Conservation (phyloP, 163 green algal species). For the Prototheca cutis region DNA sequence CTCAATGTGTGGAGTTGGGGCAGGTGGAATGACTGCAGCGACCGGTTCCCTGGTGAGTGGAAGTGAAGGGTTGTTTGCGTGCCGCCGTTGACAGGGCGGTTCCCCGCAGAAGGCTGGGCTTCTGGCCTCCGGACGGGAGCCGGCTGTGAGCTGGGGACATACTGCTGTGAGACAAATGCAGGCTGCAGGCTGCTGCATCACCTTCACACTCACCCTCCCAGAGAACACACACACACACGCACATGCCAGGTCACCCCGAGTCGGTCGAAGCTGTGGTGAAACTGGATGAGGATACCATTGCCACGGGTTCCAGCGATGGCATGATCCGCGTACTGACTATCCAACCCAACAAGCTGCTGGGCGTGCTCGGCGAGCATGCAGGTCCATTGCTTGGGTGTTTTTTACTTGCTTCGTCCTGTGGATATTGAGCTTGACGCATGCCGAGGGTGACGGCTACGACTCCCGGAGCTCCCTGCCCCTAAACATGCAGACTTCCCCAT, state of each 20-base stretch:
- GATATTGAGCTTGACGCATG: too few relatives aligned
- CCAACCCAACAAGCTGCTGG: constrained; percentile 83
- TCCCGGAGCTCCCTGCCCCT: neutral
- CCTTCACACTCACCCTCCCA: too few relatives aligned
- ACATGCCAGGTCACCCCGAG: constrained; percentile 73
- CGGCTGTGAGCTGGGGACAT: too few relatives aligned
- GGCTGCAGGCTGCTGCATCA: too few relatives aligned
- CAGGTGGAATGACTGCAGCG: constrained; percentile 70
- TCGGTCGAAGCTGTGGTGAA: constrained; percentile 70
- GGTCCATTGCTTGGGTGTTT: too few relatives aligned
- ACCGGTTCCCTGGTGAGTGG: constrained; percentile 37
- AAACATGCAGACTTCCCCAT: constrained; percentile 58
- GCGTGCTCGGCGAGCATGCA: constrained; percentile 59
- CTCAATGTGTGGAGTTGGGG: constrained; percentile 80
- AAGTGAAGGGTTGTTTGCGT: too few relatives aligned
- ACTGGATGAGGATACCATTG: constrained; percentile 73
- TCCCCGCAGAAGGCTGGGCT: too few relatives aligned
- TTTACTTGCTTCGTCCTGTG: too few relatives aligned
- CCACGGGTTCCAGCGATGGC: constrained; percentile 77
- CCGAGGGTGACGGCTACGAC: neutral
- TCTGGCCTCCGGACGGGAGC: too few relatives aligned
- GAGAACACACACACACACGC: too few relatives aligned
- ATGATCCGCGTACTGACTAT: constrained; percentile 69
- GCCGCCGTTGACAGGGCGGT: too few relatives aligned
- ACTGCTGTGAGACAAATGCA: too few relatives aligned